phyloP scores from a whole-genome alignment of 768 basidiomycete species.

The Lentinula lateritia region DNA sequence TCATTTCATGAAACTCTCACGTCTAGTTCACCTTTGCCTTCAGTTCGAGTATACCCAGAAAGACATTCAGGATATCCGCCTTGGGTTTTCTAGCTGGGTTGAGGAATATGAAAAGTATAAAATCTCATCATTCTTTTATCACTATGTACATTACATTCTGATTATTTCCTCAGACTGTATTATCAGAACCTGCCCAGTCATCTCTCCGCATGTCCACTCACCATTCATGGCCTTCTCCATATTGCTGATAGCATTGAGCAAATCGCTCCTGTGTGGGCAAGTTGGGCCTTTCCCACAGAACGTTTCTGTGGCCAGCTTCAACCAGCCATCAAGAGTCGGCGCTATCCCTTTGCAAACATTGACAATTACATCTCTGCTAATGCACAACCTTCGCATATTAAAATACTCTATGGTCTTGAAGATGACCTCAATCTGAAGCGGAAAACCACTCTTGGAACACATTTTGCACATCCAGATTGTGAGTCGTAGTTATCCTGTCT shows the following conservation, averaged over 20 bases:
- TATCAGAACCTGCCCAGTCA: constrained; percentile 14
- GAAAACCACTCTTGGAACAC: not conserved
- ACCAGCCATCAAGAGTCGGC: constrained; percentile 12
- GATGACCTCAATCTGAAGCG: not conserved
- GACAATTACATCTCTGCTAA: constrained; percentile 4
- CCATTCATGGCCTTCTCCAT: constrained; percentile 19
- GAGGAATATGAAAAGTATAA: constrained; percentile 23
- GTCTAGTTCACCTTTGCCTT: constrained; percentile 22
- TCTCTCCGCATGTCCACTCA: constrained; percentile 14
- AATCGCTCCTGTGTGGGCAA: constrained; percentile 16
- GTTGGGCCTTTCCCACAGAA: constrained; percentile 22
- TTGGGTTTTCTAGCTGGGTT: constrained; percentile 19
- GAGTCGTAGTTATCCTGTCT: not conserved
- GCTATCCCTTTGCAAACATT: constrained; percentile 14
- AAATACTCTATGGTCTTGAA: constrained; percentile 2
- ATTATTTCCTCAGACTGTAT: constrained; percentile 10
- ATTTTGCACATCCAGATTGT: not conserved
- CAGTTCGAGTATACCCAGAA: constrained; percentile 14
- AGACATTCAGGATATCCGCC: constrained; percentile 12
- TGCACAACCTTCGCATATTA: constrained; percentile 16
- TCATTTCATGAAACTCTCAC: constrained; percentile 26
- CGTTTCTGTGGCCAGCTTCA: constrained; percentile 16
- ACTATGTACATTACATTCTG: not conserved
- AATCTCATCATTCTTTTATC: not conserved
- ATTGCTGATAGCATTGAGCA: constrained; percentile 14